Conservation (phyloP, 225 moss, liverwort and hornwort species). For the Climacium dendroides region DNA sequence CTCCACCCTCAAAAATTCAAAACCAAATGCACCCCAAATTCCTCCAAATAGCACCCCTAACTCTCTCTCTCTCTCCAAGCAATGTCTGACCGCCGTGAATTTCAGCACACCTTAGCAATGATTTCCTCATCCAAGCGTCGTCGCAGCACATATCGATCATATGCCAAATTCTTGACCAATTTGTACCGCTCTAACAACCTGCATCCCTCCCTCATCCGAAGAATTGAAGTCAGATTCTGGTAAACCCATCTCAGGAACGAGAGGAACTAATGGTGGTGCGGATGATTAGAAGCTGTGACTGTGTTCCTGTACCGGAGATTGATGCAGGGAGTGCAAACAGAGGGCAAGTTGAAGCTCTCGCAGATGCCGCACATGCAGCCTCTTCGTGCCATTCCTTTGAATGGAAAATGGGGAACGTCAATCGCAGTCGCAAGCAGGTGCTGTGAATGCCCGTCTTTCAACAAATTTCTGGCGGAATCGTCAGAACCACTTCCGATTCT, state of each 20-base stretch:
- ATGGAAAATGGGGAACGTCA: background rate
- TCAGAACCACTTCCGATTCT: background rate
- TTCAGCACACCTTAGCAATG: conserved; percentile 48
- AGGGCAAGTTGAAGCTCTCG: conserved; percentile 61
- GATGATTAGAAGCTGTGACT: background rate
- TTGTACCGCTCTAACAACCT: conserved; percentile 74
- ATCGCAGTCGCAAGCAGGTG: background rate
- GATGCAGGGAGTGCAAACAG: conserved; percentile 62
- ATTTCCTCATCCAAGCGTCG: conserved; percentile 71
- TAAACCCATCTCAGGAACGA: background rate
- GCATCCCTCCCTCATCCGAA: background rate
- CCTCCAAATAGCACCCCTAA: background rate
- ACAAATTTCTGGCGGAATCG: background rate
- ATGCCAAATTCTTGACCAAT: conserved; percentile 46
- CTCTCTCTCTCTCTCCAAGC: background rate
- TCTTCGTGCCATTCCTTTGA: conserved; percentile 48
- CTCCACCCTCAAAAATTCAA: background rate
- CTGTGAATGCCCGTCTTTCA: background rate
- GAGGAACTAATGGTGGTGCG: background rate
- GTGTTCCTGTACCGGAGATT: conserved; percentile 47
- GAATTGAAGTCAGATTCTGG: background rate
- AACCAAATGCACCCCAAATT: background rate
- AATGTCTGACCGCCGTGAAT: background rate
- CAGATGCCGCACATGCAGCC: conserved; percentile 67
- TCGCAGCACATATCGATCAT: conserved; percentile 65